Evolutionary conservation across 306 rosid genomes (phyloP).

Genomic region (Hippophae tibetana): DNA sequence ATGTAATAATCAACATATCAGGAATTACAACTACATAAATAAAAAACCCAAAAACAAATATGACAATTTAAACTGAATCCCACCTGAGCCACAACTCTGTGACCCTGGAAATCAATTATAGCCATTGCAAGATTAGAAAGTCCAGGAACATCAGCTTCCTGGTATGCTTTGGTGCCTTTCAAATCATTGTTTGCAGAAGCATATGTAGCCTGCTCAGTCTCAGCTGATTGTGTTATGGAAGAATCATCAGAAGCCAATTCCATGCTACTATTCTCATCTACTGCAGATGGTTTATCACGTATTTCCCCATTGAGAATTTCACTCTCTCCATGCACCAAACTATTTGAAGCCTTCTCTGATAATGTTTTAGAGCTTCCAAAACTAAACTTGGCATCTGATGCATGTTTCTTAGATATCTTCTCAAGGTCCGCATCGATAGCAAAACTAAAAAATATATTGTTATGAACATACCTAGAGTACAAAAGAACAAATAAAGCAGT

Average conservation of each 20-base stretch:
- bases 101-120: constrained; percentile 93
- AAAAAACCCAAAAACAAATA: neutral
- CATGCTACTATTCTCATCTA: constrained; percentile 33
- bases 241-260: constrained; percentile 41
- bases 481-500: constrained; percentile 13
- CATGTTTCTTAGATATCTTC: constrained; percentile 57
- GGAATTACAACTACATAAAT: neutral
- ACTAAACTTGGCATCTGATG: constrained; percentile 39
- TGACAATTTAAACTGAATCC: constrained; percentile 12
- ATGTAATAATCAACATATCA: neutral
- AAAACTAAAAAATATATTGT: constrained; percentile 94
- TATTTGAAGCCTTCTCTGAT: constrained; percentile 36
- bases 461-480: constrained; percentile 85
- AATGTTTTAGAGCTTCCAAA: constrained; percentile 23
- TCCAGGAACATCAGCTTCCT: constrained; percentile 95
- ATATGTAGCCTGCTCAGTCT: constrained; percentile 96
- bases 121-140: constrained; percentile 96
- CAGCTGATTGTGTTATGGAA: constrained; percentile 59
- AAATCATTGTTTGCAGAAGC: constrained; percentile 99
- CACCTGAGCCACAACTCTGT: constrained; percentile 99
- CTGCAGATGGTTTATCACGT: constrained; percentile 26
- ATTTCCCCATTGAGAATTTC: constrained; percentile 52
- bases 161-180: constrained; percentile 97
- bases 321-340: constrained; percentile 28
- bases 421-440: constrained; percentile 98